A percentile compares a stretch with the other conserved stretches of the same genome.
Conservation (phyloP, 2,329 filamentous ascomycete genomes). For the Hansfordia pulvinata region DNA sequence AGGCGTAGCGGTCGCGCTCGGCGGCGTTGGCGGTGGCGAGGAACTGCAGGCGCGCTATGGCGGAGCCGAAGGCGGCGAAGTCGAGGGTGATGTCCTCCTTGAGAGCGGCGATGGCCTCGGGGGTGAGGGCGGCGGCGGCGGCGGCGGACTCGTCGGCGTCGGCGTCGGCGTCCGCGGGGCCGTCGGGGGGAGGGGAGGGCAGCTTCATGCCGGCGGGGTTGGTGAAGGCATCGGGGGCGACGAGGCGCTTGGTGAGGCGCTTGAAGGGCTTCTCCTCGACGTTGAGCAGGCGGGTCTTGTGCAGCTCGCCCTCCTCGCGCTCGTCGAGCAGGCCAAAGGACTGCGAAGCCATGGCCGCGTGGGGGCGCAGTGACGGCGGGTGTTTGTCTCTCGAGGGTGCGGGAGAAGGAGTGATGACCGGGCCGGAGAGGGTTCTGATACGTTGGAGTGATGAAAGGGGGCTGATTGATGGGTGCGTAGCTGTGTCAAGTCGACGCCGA, state of each 20-base stretch:
- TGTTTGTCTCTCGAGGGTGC: no score
- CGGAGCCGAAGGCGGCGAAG: slow-evolving; percentile 77
- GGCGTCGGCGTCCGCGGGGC: slow-evolving; percentile 6
- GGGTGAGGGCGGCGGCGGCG: slow-evolving; percentile 28
- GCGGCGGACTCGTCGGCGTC: slow-evolving; percentile 14
- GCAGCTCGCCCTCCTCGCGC: slow-evolving; percentile 68
- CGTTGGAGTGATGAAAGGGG: no score
- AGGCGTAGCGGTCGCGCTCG: slow-evolving; percentile 72
- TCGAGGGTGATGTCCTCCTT: slow-evolving; percentile 77
- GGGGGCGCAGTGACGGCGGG: no score
- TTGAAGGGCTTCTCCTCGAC: slow-evolving; percentile 91
- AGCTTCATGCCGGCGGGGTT: slow-evolving; percentile 34
- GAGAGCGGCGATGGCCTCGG: slow-evolving; percentile 39
- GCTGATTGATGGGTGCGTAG: no score
- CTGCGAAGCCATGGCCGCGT: slow-evolving; percentile 11
- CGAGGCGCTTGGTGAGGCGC: slow-evolving; percentile 70
- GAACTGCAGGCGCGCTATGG: slow-evolving; percentile 78
- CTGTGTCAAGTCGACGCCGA: no score
- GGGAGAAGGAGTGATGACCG: no score
- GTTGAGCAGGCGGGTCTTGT: slow-evolving; percentile 74
- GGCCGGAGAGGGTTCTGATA: no score
- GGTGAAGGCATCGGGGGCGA: slow-evolving; percentile 53
- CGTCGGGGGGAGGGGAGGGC: slow-evolving; percentile 42
- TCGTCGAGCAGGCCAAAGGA: slow-evolving; percentile 48
- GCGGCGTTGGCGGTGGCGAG: slow-evolving; percentile 69